Percentiles rank a stretch among this genome's conserved stretches.
phyloP scores from a whole-genome alignment of 805 yeast species.

The Ogataea degrootiae region DNA sequence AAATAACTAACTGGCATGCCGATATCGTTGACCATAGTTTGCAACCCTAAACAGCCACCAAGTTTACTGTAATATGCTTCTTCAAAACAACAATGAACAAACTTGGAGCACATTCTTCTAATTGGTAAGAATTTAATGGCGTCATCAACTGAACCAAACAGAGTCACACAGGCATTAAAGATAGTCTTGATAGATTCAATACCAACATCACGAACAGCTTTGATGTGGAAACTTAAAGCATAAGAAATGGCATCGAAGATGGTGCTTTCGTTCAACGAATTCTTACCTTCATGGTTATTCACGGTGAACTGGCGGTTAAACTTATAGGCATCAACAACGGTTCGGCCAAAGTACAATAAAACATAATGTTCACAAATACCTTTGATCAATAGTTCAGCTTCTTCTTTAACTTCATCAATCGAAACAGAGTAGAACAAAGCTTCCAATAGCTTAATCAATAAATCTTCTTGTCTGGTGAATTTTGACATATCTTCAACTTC shows the following conservation, averaged over 20 bases:
- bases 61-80: conserved; percentile 80
- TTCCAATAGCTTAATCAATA: conserved; percentile 61
- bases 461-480: conserved; percentile 57
- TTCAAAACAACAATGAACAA: conserved; percentile 88
- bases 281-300: conserved; percentile 73
- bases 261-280: conserved; percentile 62
- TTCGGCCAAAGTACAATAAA: conserved; percentile 69
- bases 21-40: conserved; percentile 64
- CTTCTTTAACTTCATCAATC: conserved; percentile 63
- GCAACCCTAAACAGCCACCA: conserved; percentile 85
- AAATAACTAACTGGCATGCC: conserved; percentile 70
- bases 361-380: conserved; percentile 77
- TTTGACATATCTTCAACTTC: conserved; percentile 43
- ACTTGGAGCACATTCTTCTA: conserved; percentile 69
- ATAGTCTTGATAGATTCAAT: conserved; percentile 58
- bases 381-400: conserved; percentile 57
- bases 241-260: conserved; percentile 70
- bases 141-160: conserved; percentile 65
- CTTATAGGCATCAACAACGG: conserved; percentile 63
- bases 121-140: conserved; percentile 72
- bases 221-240: conserved; percentile 74
- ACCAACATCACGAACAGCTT: conserved; percentile 69
- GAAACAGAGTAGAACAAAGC: conserved; percentile 73
- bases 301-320: conserved; percentile 68
- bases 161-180: conserved; percentile 51